Conservation (phyloP, 164 flowering plant genomes). For the Vitis riparia region DNA sequence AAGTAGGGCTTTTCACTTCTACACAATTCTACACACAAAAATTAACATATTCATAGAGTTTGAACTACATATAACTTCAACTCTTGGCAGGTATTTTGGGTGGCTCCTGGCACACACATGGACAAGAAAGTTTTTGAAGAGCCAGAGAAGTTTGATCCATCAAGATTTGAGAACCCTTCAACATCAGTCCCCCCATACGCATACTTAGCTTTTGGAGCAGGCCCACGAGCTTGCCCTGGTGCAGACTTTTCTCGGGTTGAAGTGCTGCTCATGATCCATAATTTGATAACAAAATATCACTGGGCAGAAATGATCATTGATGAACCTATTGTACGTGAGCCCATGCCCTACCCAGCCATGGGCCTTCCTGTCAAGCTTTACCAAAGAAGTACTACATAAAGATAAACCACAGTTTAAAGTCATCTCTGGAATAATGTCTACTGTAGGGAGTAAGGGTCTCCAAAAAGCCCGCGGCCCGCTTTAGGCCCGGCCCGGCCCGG, state of each 20-base stretch:
- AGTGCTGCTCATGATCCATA: slow-evolving; percentile 16
- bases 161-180: slow-evolving; percentile 21
- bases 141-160: slow-evolving; percentile 34
- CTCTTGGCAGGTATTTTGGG: slow-evolving; percentile 21
- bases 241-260: slow-evolving; percentile 29
- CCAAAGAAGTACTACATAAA: too few relatives aligned
- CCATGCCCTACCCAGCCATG: slow-evolving; percentile 22
- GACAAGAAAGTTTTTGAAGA: slow-evolving; percentile 21
- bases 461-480: too few relatives aligned
- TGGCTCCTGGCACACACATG: slow-evolving; percentile 27
- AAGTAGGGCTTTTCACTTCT: slow-evolving; percentile 9
- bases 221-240: slow-evolving; percentile 27
- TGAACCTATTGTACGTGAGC: slow-evolving; percentile 17
- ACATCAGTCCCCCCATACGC: slow-evolving; percentile 26
- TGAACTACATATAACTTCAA: too few relatives aligned
- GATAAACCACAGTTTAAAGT: too few relatives aligned
- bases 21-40: too few relatives aligned
- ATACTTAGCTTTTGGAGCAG: slow-evolving; percentile 35
- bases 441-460: too few relatives aligned
- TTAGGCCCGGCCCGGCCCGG: too few relatives aligned
- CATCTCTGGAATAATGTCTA: too few relatives aligned
- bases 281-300: slow-evolving; percentile 13
- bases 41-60: too few relatives aligned
- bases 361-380: too few relatives aligned
- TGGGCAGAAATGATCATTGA: slow-evolving; percentile 18